Evolutionary conservation across 208 protist genomes (phyloP).

Genomic region (Trichomonas gallinae): DNA sequence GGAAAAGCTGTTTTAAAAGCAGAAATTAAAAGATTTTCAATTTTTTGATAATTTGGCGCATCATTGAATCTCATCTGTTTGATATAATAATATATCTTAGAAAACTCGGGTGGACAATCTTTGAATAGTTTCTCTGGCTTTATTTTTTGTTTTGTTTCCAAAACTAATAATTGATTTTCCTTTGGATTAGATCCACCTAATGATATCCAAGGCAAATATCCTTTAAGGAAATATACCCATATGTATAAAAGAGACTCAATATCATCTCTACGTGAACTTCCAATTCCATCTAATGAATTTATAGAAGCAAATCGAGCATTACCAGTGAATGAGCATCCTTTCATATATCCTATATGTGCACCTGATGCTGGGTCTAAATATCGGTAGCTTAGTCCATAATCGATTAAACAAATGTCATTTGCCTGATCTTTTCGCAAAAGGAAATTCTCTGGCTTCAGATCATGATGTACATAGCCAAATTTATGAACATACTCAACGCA

Average conservation of each 20-base stretch:
- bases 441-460: constrained; percentile 94
- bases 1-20: background rate
- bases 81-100: background rate
- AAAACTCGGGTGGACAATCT: background rate
- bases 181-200: constrained; percentile 46
- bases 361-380: constrained; percentile 90
- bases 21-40: background rate
- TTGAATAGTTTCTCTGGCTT: background rate
- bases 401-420: constrained; percentile 41
- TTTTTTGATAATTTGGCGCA: background rate
- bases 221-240: constrained; percentile 94
- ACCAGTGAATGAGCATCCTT: constrained; percentile 50
- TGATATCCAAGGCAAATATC: constrained; percentile 93
- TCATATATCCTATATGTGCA: constrained; percentile 91
- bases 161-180: constrained; percentile 60
- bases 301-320: constrained; percentile 95
- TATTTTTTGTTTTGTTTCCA: background rate
- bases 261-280: constrained; percentile 57
- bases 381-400: constrained; percentile 80
- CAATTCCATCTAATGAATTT: constrained; percentile 96
- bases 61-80: background rate
- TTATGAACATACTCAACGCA: constrained; percentile 85
- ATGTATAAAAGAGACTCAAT: constrained; percentile 92
- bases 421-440: constrained; percentile 71
- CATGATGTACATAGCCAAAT: constrained; percentile 87